Evolutionary conservation across 2,329 filamentous ascomycete genomes (phyloP).

Genomic region (Ilyonectria destructans): DNA sequence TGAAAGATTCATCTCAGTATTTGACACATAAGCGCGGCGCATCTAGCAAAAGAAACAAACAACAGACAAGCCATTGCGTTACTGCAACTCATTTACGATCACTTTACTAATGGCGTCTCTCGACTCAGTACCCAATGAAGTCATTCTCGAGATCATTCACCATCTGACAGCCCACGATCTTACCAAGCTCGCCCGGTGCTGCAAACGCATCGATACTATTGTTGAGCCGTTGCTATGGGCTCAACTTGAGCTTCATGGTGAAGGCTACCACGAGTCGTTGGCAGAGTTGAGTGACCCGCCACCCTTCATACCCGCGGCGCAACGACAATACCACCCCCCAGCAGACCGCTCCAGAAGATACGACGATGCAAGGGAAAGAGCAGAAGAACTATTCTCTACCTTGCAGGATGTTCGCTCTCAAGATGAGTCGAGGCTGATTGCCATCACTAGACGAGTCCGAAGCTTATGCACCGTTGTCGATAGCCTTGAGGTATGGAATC

Average conservation of each 20-base stretch:
- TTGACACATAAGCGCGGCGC: too few species aligned
- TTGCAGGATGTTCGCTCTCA: background rate
- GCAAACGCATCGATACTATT: conserved; percentile 17
- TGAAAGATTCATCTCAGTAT: too few species aligned
- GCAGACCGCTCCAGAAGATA: too few species aligned
- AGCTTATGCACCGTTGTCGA: conserved; percentile 32
- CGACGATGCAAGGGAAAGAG: background rate
- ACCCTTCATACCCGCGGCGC: background rate
- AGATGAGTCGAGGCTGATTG: background rate
- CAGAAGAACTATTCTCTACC: background rate
- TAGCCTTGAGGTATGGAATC: conserved; percentile 16
- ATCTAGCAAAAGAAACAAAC: too few species aligned
- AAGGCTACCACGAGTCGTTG: conserved; percentile 34
- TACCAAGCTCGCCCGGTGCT: background rate
- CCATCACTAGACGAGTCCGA: conserved; percentile 20
- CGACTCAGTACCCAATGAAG: background rate
- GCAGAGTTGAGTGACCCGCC: conserved; percentile 27
- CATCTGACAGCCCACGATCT: background rate
- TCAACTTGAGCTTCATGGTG: conserved; percentile 36
- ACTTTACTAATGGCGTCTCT: background rate
- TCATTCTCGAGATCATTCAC: background rate
- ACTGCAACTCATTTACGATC: too few species aligned
- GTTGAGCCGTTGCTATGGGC: conserved; percentile 22
- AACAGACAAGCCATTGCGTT: too few species aligned
- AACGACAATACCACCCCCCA: background rate